Evolutionary conservation across 1,139 yeast genomes (phyloP).

Genomic region (Debaryomyces fabryi): DNA sequence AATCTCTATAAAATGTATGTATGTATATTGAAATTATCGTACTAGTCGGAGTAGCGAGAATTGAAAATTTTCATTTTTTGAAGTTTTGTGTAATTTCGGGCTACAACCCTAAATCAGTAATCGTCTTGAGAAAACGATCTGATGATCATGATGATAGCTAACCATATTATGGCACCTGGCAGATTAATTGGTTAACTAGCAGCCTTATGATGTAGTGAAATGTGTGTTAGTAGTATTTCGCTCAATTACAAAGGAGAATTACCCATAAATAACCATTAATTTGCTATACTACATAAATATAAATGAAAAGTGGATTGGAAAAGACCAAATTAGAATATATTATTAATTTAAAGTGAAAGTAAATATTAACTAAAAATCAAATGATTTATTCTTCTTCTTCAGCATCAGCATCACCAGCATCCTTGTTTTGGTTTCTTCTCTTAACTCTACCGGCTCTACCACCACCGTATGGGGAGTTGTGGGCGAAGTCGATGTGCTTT

Average conservation of each 20-base stretch:
- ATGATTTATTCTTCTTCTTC: conserved; percentile 62
- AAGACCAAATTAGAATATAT: conserved; percentile 9
- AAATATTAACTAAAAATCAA: conserved; percentile 14
- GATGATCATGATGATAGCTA: neutral
- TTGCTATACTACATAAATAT: conserved; percentile 14
- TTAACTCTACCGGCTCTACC: conserved; percentile 99
- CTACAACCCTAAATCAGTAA: conserved; percentile 17
- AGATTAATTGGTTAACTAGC: neutral
- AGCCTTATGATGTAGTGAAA: neutral
- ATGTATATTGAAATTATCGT: conserved; percentile 2
- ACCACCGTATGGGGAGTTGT: conserved; percentile 99
- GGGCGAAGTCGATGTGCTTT: conserved; percentile 99
- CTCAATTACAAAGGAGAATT: neutral
- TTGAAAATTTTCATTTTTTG: conserved; percentile 12
- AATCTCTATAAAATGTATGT: conserved; percentile 1
- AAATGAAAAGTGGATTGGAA: conserved; percentile 9
- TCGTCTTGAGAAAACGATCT: neutral
- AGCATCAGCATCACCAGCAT: conserved; percentile 59
- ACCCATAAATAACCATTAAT: conserved; percentile 5
- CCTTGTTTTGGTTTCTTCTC: conserved; percentile 88
- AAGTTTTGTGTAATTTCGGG: conserved; percentile 15
- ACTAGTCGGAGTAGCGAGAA: conserved; percentile 1
- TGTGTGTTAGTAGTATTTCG: neutral
- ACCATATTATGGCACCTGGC: neutral
- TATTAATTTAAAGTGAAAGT: conserved; percentile 5